A percentile compares a stretch with the other conserved stretches of the same genome.
Evolutionary conservation across 1,139 yeast genomes (phyloP).

Genomic region (Scheffersomyces titani): DNA sequence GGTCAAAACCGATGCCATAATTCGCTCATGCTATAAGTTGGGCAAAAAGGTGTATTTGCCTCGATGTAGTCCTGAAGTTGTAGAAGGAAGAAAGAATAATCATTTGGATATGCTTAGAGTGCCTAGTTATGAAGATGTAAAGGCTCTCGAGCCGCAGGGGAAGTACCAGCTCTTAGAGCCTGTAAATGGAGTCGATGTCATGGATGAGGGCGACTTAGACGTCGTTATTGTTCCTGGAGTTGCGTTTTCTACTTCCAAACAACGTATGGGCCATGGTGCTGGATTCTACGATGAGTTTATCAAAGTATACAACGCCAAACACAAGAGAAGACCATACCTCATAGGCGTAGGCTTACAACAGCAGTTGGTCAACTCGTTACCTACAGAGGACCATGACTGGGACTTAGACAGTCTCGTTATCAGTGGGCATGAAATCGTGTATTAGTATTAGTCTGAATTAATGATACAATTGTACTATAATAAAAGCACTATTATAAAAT

Average conservation of each 20-base stretch:
- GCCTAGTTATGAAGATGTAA: conserved; percentile 40
- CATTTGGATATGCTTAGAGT: conserved; percentile 63
- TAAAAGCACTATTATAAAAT: background rate
- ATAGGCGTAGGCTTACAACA: conserved; percentile 73
- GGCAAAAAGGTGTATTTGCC: conserved; percentile 55
- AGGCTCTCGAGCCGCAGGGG: conserved; percentile 62
- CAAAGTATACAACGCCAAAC: conserved; percentile 43
- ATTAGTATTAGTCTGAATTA: background rate
- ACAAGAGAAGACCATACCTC: conserved; percentile 39
- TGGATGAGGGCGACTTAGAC: conserved; percentile 55
- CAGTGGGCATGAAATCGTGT: conserved; percentile 19
- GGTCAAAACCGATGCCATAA: conserved; percentile 53
- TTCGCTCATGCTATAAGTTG: conserved; percentile 47
- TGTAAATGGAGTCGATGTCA: conserved; percentile 31
- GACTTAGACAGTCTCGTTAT: conserved; percentile 60
- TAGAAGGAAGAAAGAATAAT: conserved; percentile 33
- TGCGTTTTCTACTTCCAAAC: conserved; percentile 60
- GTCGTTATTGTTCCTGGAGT: conserved; percentile 83
- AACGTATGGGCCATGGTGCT: conserved; percentile 87
- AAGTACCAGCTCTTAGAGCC: conserved; percentile 74
- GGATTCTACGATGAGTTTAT: conserved; percentile 89
- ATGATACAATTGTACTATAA: background rate
- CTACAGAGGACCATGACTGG: conserved; percentile 73
- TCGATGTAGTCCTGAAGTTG: conserved; percentile 31
- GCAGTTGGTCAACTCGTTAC: conserved; percentile 62